Base-by-base conservation (phyloP, 495 filamentous ascomycete genomes). In the Trichoderma reesei region DNA sequence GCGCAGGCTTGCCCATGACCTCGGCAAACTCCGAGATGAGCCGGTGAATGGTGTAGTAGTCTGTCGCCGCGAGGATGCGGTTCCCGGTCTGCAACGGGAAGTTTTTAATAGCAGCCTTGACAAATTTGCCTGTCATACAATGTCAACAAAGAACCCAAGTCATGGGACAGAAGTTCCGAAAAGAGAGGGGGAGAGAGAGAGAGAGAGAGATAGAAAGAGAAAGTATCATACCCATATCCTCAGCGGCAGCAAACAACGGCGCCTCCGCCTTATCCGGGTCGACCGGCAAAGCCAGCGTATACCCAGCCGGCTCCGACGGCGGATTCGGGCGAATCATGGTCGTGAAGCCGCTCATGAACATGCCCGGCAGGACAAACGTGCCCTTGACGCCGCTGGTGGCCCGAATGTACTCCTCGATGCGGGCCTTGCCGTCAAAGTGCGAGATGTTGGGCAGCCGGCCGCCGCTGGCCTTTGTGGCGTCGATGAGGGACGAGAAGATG, bases 381-480 rank as follows among this genome's bases (percentile, higher is more conserved):
- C 79, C 75, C 0, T 78, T 76, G 16, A 89, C 68, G 13, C 73
- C 78, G 11, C 74, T 61, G 1, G 46, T 11, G 44, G 26, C 26
- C 26, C 77, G 74, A 62, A 86, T 80, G 70, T 88, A 87, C 18
- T 81, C 72, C 59, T 83, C 85, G 9, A 88, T 76, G 1, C 76
- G 65, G 26, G 84, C 83, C 70, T 88, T 89, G 64, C 69, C 67
- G 70, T 88, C 85, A 67, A 87, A 90, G 70, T 88, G 85, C 36
- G 76, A 71, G 36, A 88, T 79, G 63, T 83, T 68, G n/a, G 71
- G 61, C 11, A 82, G 74, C 59, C 72, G 73, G 18, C 82, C 82
- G 33, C 75, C 71, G 42, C 72, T 70, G 20, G 83, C 72, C 75
- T 75, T 67, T 0, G 64, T 75, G 36, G 76, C 68, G 62, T 79